Percentiles rank a stretch among this genome's conserved stretches.
phyloP scores from a whole-genome alignment of 495 filamentous ascomycete genomes.

The Bryoglossum gracile region DNA sequence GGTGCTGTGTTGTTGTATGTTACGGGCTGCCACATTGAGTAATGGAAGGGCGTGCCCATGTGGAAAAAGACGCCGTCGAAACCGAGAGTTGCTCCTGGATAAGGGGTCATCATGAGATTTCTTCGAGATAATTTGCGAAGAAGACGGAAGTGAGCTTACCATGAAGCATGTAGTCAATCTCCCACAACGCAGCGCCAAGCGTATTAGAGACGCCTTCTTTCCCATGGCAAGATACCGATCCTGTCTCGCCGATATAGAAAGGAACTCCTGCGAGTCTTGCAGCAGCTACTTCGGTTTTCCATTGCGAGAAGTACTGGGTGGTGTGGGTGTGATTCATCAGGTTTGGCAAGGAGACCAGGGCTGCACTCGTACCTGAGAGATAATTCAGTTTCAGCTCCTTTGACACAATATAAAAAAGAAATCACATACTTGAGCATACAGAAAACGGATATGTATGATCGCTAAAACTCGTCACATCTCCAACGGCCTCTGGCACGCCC shows the following conservation, averaged over 20 bases:
- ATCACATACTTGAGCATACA: background rate
- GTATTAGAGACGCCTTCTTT: background rate
- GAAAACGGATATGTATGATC: background rate
- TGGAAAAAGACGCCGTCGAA: background rate
- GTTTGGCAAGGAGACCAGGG: background rate
- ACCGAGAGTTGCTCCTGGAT: background rate
- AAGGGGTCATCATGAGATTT: too few species aligned
- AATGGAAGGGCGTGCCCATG: background rate
- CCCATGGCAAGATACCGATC: background rate
- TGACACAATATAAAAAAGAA: background rate
- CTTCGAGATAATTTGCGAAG: too few species aligned
- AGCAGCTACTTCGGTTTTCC: background rate
- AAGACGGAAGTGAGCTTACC: too few species aligned
- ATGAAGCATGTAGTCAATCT: background rate
- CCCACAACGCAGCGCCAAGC: background rate
- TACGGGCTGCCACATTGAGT: background rate
- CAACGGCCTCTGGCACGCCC: background rate
- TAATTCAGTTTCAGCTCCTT: background rate
- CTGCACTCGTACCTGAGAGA: background rate
- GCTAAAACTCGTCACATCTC: background rate
- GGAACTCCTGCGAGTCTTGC: background rate
- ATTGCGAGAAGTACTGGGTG: background rate
- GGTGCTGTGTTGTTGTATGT: background rate
- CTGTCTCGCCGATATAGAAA: background rate
- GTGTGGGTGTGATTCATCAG: background rate